Evolutionary conservation across 805 yeast species (phyloP).

Genomic region (Yarrowia sp.): DNA sequence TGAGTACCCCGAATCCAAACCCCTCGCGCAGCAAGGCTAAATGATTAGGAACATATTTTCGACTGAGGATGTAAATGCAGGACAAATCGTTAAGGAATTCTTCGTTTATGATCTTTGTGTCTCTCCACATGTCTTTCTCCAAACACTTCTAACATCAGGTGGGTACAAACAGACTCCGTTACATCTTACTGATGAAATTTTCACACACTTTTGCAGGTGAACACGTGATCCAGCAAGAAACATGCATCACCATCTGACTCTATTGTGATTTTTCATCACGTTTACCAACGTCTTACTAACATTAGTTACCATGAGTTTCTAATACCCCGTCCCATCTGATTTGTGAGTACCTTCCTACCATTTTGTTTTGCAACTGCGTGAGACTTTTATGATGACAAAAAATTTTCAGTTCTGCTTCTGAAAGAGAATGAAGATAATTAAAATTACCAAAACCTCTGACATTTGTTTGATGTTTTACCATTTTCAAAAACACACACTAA

Average conservation of each 20-base stretch:
- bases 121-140: background rate
- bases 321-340: constrained; percentile 25
- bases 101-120: constrained; percentile 62
- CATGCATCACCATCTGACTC: constrained; percentile 98
- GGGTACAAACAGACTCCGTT: background rate
- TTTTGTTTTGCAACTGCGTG: background rate
- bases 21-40: constrained; percentile 17
- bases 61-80: constrained; percentile 78
- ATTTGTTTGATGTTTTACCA: background rate
- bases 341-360: constrained; percentile 7
- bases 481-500: background rate
- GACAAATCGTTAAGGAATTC: constrained; percentile 68
- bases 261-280: constrained; percentile 27
- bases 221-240: constrained; percentile 74
- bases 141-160: constrained; percentile 28
- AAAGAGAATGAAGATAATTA: constrained; percentile 75
- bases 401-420: constrained; percentile 96
- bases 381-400: constrained; percentile 57
- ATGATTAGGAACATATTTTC: constrained; percentile 21
- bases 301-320: constrained; percentile 1
- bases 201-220: constrained; percentile 41
- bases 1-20: background rate
- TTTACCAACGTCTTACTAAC: background rate
- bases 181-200: constrained; percentile 33
- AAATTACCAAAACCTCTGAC: constrained; percentile 27